These are phyloP conservation scores for Citrullus colocynthis DNA, from an alignment of 306 rosid species.

Conservation along the genomic window DNA sequence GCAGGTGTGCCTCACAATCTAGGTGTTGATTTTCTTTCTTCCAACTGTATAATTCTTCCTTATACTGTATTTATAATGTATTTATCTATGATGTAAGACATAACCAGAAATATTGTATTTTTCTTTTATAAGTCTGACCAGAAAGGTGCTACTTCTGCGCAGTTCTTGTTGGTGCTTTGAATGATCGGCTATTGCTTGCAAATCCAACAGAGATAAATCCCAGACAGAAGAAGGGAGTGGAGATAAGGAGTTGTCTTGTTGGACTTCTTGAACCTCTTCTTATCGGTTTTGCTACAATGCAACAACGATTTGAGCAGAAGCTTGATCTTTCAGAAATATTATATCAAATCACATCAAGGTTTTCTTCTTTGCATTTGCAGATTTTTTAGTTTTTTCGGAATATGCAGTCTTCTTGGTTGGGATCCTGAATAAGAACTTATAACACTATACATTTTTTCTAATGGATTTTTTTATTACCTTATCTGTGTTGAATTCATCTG, in stretches of 20 bases:
- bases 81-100: background rate
- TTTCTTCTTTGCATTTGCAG: slow-evolving; percentile 16
- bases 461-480: background rate
- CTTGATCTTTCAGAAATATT: slow-evolving; percentile 88
- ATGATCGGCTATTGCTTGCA: slow-evolving; percentile 80
- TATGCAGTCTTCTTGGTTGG: background rate
- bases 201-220: slow-evolving; percentile 82
- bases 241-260: slow-evolving; percentile 90
- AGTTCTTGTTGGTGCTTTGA: slow-evolving; percentile 83
- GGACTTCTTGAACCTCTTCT: slow-evolving; percentile 99
- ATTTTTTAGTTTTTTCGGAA: background rate
- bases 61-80: background rate
- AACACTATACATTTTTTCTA: background rate
- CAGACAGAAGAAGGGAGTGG: slow-evolving; percentile 69
- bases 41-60: background rate
- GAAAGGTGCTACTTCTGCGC: slow-evolving; percentile 24
- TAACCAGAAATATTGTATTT: background rate
- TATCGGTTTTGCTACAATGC: slow-evolving; percentile 96
- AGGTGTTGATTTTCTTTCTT: slow-evolving; percentile 11
- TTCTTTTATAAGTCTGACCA: slow-evolving; percentile 17
- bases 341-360: slow-evolving; percentile 98
- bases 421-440: background rate
- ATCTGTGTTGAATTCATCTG: background rate
- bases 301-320: slow-evolving; percentile 85
- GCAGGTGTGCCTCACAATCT: slow-evolving; percentile 44